Percentiles rank a stretch among this genome's conserved stretches.
phyloP scores from a whole-genome alignment of 2,329 filamentous ascomycete species.

The Trichoderma sp. region DNA sequence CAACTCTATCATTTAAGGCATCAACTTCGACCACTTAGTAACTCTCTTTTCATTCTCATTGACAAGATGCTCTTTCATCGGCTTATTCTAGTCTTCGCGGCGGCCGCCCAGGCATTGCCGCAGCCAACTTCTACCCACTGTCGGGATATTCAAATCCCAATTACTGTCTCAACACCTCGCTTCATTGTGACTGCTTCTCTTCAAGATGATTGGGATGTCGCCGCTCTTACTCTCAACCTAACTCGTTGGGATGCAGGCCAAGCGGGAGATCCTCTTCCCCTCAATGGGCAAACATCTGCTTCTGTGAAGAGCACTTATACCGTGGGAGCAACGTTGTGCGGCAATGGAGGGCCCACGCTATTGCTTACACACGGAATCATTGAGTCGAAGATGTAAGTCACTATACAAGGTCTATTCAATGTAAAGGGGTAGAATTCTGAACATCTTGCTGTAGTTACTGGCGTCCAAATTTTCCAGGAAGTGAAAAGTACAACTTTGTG shows the following conservation, averaged over 20 bases:
- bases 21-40: background rate
- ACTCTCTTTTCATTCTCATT: background rate
- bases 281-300: background rate
- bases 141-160: conserved; percentile 3
- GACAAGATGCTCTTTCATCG: background rate
- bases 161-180: conserved; percentile 2
- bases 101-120: background rate
- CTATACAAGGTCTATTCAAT: background rate
- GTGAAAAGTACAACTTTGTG: background rate
- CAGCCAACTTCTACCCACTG: background rate
- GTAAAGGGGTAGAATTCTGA: background rate
- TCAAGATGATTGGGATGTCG: conserved; percentile 3
- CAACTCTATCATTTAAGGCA: background rate
- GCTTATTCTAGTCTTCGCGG: background rate
- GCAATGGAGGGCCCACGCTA: conserved; percentile 2
- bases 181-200: background rate
- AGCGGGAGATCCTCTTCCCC: background rate
- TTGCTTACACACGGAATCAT: background rate
- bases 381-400: background rate
- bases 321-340: background rate
- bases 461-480: background rate
- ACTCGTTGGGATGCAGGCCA: background rate
- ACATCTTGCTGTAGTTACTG: background rate
- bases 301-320: conserved; percentile 1
- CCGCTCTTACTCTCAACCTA: conserved; percentile 3